Percentiles rank a stretch among this genome's conserved stretches.
Evolutionary conservation across 2,329 filamentous ascomycete species (phyloP).

Genomic region (Conoideocrella luteorostrata): DNA sequence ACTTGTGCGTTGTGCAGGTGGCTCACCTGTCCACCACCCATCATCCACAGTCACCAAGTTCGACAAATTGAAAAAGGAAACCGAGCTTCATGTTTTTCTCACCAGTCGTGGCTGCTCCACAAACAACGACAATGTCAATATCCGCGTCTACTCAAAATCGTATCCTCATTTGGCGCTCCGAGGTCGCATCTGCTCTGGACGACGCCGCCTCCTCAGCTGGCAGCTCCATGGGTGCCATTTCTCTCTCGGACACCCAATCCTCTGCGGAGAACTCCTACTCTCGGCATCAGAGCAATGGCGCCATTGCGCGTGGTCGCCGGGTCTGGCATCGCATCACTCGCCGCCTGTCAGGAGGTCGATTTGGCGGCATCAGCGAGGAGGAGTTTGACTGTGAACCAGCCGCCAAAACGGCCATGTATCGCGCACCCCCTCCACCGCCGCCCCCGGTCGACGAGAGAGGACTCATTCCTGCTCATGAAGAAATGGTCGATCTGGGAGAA

Average conservation of each 20-base stretch:
- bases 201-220: slow-evolving; percentile 17
- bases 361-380: slow-evolving; percentile 10
- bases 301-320: slow-evolving; percentile 14
- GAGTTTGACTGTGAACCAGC: slow-evolving; percentile 10
- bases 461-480: slow-evolving; percentile 14
- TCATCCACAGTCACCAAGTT: background rate
- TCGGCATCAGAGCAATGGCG: background rate
- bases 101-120: slow-evolving; percentile 1
- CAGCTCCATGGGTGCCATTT: slow-evolving; percentile 17
- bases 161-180: slow-evolving; percentile 45
- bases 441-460: slow-evolving; percentile 7
- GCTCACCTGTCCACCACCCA: too few relatives aligned
- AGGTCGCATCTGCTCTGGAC: slow-evolving; percentile 35
- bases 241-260: slow-evolving; percentile 12
- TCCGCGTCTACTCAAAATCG: slow-evolving; percentile 17
- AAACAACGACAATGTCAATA: background rate
- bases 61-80: too few relatives aligned
- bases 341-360: slow-evolving; percentile 13
- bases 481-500: slow-evolving; percentile 15
- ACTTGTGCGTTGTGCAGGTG: too few relatives aligned
- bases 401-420: slow-evolving; percentile 31
- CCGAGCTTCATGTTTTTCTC: too few relatives aligned
- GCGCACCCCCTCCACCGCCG: slow-evolving; percentile 11
- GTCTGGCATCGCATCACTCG: slow-evolving; percentile 17
- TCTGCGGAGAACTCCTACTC: slow-evolving; percentile 3